Evolutionary conservation across 75 land plant genomes (phyloP).

Genomic region (Ceratopteris richardii): DNA sequence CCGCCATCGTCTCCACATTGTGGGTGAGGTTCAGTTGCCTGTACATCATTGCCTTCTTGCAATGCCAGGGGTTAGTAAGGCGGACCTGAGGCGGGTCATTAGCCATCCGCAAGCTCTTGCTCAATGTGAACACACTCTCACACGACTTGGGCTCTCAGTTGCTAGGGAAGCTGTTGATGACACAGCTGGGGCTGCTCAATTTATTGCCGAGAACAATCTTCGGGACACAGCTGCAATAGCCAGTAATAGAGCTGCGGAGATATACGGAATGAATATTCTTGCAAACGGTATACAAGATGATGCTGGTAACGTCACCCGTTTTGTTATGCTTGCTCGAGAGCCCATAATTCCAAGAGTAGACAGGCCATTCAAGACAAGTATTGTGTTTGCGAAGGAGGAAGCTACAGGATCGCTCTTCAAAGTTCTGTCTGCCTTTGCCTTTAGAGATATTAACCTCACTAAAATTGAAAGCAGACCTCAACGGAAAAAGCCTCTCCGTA

Average conservation of each 20-base stretch:
- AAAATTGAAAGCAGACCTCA: constrained; percentile 97
- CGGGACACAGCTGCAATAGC: too few species aligned
- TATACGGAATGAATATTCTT: too few species aligned
- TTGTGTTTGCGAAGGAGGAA: constrained; percentile 78
- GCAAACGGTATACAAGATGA: too few species aligned
- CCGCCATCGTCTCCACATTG: too few species aligned
- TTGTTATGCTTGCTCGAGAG: constrained; percentile 83
- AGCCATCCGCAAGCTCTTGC: constrained; percentile 35
- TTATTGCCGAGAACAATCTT: too few species aligned
- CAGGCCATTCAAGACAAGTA: constrained; percentile 70
- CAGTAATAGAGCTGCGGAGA: too few species aligned
- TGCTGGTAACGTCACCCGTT: constrained; percentile 66
- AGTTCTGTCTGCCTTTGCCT: constrained; percentile 78
- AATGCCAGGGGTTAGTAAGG: constrained; percentile 31
- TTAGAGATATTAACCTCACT: constrained; percentile 70
- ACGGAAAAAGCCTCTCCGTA: constrained; percentile 62
- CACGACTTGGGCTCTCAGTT: too few species aligned
- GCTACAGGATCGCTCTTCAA: constrained; percentile 78
- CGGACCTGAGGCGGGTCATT: constrained; percentile 27
- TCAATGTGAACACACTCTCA: too few species aligned
- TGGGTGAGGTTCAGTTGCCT: too few species aligned
- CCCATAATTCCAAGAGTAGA: constrained; percentile 81
- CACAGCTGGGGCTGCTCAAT: too few species aligned
- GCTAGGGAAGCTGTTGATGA: too few species aligned
- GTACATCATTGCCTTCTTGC: constrained; percentile 32